Base-by-base conservation (phyloP, 2,329 filamentous ascomycete species). In the Sarocladium brachiariae region DNA sequence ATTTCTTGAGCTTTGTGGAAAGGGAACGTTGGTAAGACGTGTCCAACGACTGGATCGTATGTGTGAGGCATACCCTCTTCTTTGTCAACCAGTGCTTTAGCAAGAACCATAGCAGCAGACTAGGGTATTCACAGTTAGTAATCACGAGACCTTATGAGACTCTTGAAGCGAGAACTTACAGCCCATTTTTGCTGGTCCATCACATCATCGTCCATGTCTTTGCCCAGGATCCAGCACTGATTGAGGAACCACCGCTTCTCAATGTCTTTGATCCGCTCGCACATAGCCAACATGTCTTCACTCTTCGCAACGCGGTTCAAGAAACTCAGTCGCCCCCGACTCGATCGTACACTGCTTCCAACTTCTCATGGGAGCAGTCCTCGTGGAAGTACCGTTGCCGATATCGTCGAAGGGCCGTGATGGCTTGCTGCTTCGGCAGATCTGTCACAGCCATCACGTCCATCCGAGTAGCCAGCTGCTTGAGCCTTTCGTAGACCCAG, bases 101-200 rank as follows among this genome's bases (percentile, higher is more conserved):
- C 93, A 2, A 99, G 78, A 19, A 95, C 87, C 87, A 97, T 96
- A 33, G 93, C 90, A 11, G 89, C 91, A 11, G 90, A 88, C 80
- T 89, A 21, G n/a, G n/a, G n/a, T n/a, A n/a, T n/a, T 34, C 9
- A 11, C 23, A 10, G 39, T 51, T 19, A 53, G 30, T 30, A 16
- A 34, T n/a, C n/a, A n/a, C n/a, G n/a, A n/a, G n/a, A n/a, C n/a
- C n/a, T n/a, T n/a, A n/a, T n/a, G n/a, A n/a, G n/a, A n/a, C n/a
- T n/a, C n/a, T n/a, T n/a, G n/a, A n/a, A n/a, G n/a, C 14, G 10
- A 13, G 27, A 2, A 79, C 84, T 70, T 73, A 89, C 86, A 41
- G 91, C 89, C 75, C 89, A 96, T 66, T 97, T 96, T 64, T 97
- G 90, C 67, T 96, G 88, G 62, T 96, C 89, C 85, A 97, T 97